Evolutionary conservation across 106 monocot species (phyloP).

Genomic region (Alisma plantagoaquatica): DNA sequence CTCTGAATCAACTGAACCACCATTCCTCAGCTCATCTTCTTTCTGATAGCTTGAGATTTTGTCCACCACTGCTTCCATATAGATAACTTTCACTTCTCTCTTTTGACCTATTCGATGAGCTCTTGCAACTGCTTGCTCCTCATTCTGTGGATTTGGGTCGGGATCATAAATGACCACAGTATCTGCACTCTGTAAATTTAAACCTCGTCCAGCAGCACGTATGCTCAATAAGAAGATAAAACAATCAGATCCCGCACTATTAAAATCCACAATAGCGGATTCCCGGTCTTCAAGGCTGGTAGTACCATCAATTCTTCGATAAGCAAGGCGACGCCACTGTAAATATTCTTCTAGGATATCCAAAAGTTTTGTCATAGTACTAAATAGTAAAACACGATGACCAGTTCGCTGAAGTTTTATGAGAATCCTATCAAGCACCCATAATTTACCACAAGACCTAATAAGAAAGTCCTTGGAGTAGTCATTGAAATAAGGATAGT

Average conservation of each 20-base stretch:
- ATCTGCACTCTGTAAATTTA: constrained; percentile 96
- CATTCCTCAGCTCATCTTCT: constrained; percentile 87
- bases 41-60: constrained; percentile 87
- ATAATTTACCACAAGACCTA: constrained; percentile 91
- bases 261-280: constrained; percentile 90
- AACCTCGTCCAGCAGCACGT: constrained; percentile 95
- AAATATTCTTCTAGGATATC: constrained; percentile 96
- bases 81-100: constrained; percentile 96
- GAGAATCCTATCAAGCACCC: constrained; percentile 94
- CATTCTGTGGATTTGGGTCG: constrained; percentile 98
- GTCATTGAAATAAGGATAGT: constrained; percentile 69
- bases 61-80: constrained; percentile 96
- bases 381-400: constrained; percentile 94
- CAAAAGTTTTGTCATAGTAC: constrained; percentile 97
- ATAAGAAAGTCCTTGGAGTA: constrained; percentile 80
- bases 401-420: constrained; percentile 93
- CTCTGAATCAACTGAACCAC: constrained; percentile 64
- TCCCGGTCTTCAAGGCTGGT: constrained; percentile 92
- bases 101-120: constrained; percentile 95
- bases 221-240: constrained; percentile 98
- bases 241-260: constrained; percentile 65
- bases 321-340: constrained; percentile 75
- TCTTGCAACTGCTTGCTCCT: constrained; percentile 96
- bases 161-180: constrained; percentile 98
- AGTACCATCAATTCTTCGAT: constrained; percentile 94